Evolutionary conservation across 371 early-diverging fungal genomes (phyloP), one percentile per base, ranked within the genome.

Genomic region (Saksenaea vasiformis): DNA sequence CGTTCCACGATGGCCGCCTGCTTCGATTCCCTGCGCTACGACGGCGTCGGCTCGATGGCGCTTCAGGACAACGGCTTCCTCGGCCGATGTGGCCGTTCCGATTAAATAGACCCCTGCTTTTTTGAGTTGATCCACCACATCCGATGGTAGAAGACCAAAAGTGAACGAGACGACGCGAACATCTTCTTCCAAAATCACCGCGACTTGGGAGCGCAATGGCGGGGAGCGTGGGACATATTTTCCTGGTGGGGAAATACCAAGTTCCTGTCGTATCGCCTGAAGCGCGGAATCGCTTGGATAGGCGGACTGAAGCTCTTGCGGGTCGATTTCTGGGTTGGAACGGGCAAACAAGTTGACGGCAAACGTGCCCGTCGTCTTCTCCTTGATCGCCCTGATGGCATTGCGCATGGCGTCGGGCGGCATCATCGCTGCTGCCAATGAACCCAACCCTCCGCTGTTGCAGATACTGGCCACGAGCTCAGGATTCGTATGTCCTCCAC

Each of bases 161-260:
- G 81, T 81, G 54, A 70, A 81, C 0, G 81, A 81, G 3, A 81
- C 75, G 1, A 81, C 75, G 3, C 70, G 76, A 1, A 78, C 78
- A 8, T 60, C 44, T 43, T 78, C 78, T 35, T 81, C 76, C 8
- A 81, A 22, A 24, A 81, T 53, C 0, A 78, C 75, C n/a, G 65
- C 41, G 3, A 78, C 59, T 54, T 81, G 81, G 0, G 74, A 67
- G 2, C 74, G 70, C 34, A 81, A 65, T 1, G 78, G 77, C 9
- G 76, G 78, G 0, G 81, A 78, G 2, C 78, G 70, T 24, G 71
- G 39, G n/a, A 70, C 60, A 41, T 59, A 78, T 2, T 56, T 44
- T 5, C 53, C 38, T 1, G 81, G 81, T 1, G 62, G 60, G 26
- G 71, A 54, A 1, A 78, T 36, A 14, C 58, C 54, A 2, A 81